These are phyloP conservation scores for Senna siamea DNA, from an alignment of 306 rosid species.

Conservation along the genomic window DNA sequence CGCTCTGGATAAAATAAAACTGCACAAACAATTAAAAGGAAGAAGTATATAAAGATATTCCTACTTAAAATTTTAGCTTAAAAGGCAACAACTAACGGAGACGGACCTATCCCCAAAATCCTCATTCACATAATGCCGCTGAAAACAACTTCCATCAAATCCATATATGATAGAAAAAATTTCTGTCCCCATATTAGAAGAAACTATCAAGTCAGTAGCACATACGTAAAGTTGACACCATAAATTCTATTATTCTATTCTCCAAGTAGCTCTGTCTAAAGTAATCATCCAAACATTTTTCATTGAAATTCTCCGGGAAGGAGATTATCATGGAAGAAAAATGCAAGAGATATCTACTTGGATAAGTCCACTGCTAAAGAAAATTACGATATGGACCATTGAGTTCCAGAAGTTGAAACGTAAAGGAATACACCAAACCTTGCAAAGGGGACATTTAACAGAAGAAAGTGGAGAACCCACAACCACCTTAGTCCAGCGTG, in stretches of 20 bases:
- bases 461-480: constrained; percentile 52
- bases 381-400: not conserved
- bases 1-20: constrained; percentile 70
- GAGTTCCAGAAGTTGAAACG: constrained; percentile 18
- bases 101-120: constrained; percentile 59
- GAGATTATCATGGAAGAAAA: not conserved
- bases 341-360: not conserved
- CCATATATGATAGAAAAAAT: constrained; percentile 68
- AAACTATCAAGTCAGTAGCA: constrained; percentile 26
- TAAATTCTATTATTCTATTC: not conserved
- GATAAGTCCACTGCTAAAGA: constrained; percentile 17
- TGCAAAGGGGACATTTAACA: constrained; percentile 89
- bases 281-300: constrained; percentile 7
- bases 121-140: constrained; percentile 60
- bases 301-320: constrained; percentile 4
- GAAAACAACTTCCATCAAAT: constrained; percentile 67
- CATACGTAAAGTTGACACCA: constrained; percentile 8
- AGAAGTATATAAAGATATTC: constrained; percentile 27
- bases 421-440: constrained; percentile 54
- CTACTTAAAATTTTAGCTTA: constrained; percentile 3
- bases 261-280: constrained; percentile 19
- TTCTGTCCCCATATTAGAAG: constrained; percentile 55
- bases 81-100: constrained; percentile 23
- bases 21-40: constrained; percentile 42
- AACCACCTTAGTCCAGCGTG: constrained; percentile 86